Percentiles rank a stretch among this genome's conserved stretches.
Evolutionary conservation across 108 stramenopile species (phyloP).

Genomic region (Cyclotella cryptica): DNA sequence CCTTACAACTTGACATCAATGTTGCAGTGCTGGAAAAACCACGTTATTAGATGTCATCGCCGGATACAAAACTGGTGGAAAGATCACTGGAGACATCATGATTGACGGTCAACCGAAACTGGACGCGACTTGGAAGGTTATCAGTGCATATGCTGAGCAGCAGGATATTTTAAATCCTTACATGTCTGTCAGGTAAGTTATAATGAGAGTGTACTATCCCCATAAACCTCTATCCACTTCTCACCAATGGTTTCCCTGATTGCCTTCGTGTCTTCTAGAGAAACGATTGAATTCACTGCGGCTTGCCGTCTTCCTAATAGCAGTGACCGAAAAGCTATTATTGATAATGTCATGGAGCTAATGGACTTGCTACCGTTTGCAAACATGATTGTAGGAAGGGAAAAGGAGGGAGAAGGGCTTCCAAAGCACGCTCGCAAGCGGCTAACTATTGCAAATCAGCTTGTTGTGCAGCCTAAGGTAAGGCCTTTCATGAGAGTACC

Average conservation of each 20-base stretch:
- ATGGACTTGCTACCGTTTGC: slow-evolving; percentile 33
- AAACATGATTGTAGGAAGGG: slow-evolving; percentile 35
- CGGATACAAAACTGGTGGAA: slow-evolving; percentile 77
- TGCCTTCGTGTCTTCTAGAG: slow-evolving; percentile 39
- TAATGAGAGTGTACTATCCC: no score
- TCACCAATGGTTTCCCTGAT: slow-evolving; percentile 6
- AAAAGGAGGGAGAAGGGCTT: slow-evolving; percentile 43
- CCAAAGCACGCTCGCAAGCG: slow-evolving; percentile 53
- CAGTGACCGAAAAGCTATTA: slow-evolving; percentile 17
- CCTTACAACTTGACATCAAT: not conserved
- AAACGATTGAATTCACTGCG: slow-evolving; percentile 47
- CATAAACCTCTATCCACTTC: no score
- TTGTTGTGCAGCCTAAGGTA: slow-evolving; percentile 38
- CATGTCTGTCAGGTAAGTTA: slow-evolving; percentile 20
- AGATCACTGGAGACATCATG: slow-evolving; percentile 64
- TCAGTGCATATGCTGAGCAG: slow-evolving; percentile 50
- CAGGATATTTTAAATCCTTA: slow-evolving; percentile 50
- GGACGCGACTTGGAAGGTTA: slow-evolving; percentile 29
- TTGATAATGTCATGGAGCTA: slow-evolving; percentile 34
- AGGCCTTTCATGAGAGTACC: not conserved
- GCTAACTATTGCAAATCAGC: slow-evolving; percentile 43
- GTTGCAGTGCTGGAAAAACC: slow-evolving; percentile 60
- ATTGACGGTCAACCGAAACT: slow-evolving; percentile 66
- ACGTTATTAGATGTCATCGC: slow-evolving; percentile 78
- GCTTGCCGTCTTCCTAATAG: slow-evolving; percentile 29